phyloP scores from a whole-genome alignment of 257 asterid species.

The Fraxinus anomala region DNA sequence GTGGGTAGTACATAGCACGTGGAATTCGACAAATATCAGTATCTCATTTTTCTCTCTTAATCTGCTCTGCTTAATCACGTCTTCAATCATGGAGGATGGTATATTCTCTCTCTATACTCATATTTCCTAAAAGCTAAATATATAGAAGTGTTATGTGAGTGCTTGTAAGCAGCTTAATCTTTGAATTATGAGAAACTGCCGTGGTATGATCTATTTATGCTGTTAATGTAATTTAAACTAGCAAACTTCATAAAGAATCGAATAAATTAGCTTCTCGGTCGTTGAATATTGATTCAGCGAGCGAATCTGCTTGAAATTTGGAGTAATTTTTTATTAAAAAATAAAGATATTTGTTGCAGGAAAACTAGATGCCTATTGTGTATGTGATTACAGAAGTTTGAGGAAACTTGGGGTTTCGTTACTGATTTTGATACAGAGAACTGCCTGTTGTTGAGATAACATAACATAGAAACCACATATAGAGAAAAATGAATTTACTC shows the following conservation, averaged over 20 bases:
- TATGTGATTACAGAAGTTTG: not conserved
- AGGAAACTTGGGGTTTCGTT: not conserved
- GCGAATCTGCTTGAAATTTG: not conserved
- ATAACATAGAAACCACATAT: not conserved
- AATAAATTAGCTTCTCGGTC: not conserved
- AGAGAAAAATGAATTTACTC: not conserved
- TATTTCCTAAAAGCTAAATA: not conserved
- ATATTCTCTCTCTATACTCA: conserved; percentile 7
- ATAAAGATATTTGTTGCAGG: not conserved
- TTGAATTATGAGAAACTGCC: not conserved
- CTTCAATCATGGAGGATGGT: conserved; percentile 44
- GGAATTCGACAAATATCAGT: conserved; percentile 14
- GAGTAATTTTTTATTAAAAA: not conserved
- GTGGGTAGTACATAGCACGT: not conserved
- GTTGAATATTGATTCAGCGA: not conserved
- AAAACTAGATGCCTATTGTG: not conserved
- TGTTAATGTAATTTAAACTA: conserved; percentile 5
- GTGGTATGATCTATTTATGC: not conserved
- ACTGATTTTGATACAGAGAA: conserved; percentile 2
- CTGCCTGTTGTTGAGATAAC: not conserved
- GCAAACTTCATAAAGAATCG: not conserved
- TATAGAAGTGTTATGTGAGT: not conserved
- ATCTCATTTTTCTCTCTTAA: conserved; percentile 15
- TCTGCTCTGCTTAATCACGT: conserved; percentile 31
- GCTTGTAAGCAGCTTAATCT: conserved; percentile 10